These are phyloP conservation scores for Apiospora rasikravindrae DNA, from an alignment of 2,329 filamentous ascomycete species.

Conservation along the genomic window DNA sequence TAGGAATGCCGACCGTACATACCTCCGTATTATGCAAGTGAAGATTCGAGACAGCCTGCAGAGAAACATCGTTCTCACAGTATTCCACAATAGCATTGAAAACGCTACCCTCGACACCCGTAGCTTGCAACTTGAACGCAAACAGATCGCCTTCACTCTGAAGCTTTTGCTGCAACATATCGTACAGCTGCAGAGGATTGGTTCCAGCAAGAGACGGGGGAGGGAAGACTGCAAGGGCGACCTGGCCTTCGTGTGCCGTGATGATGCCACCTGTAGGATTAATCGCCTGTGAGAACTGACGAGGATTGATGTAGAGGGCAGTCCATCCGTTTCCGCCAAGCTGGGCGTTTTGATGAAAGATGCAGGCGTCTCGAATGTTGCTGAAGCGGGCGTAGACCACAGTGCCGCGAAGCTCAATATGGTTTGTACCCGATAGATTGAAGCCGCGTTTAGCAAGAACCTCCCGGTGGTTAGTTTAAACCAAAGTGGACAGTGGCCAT, in stretches of 20 bases:
- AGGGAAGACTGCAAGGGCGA: conserved; percentile 54
- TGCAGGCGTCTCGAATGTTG: conserved; percentile 65
- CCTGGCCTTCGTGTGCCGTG: conserved; percentile 59
- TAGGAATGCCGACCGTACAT: background rate
- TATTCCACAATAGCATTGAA: conserved; percentile 59
- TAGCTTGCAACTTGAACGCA: conserved; percentile 51
- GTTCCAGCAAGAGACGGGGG: conserved; percentile 26
- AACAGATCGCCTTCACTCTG: conserved; percentile 56
- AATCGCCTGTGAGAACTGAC: conserved; percentile 45
- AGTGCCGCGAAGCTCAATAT: conserved; percentile 43
- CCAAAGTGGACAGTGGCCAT: background rate
- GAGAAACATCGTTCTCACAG: conserved; percentile 52
- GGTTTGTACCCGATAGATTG: conserved; percentile 44
- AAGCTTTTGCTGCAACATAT: conserved; percentile 48
- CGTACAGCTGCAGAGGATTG: conserved; percentile 40
- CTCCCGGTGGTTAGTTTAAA: background rate
- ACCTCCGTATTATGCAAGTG: conserved; percentile 37
- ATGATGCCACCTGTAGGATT: conserved; percentile 36
- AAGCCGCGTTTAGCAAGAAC: conserved; percentile 47
- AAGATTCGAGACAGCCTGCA: conserved; percentile 46
- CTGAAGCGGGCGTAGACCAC: conserved; percentile 61
- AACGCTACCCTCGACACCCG: conserved; percentile 46
- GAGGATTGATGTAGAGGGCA: conserved; percentile 49
- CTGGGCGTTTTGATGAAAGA: conserved; percentile 52
- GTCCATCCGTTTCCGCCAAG: conserved; percentile 51